Percentiles rank a stretch among this genome's conserved stretches.
Conservation (phyloP, 2,329 filamentous ascomycete species). For the Epichloe bromicola region DNA sequence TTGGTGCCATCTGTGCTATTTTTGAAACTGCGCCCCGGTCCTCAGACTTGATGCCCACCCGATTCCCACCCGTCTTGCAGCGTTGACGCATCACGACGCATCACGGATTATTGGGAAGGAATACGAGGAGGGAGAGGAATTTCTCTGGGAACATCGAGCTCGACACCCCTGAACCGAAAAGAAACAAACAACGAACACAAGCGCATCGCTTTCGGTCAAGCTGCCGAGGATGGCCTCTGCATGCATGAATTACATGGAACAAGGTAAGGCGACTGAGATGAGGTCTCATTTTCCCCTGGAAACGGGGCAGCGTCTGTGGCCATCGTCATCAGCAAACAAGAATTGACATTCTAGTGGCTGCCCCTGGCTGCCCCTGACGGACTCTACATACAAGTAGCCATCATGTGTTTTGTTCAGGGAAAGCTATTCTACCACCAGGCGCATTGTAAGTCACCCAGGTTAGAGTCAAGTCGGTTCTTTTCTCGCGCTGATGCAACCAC, state of each 20-base stretch:
- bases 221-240: not conserved
- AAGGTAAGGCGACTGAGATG: not conserved
- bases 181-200: not conserved
- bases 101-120: not conserved
- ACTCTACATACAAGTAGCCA: not conserved
- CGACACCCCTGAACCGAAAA: not conserved
- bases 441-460: too few relatives aligned
- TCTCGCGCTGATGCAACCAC: not conserved
- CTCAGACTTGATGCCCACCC: not conserved
- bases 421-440: too few relatives aligned
- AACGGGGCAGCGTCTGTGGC: too few relatives aligned
- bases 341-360: not conserved
- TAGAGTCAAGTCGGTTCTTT: too few relatives aligned
- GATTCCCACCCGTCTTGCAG: not conserved
- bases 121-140: not conserved
- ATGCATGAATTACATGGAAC: not conserved
- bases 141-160: too few relatives aligned
- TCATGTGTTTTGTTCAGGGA: not conserved
- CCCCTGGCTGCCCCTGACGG: not conserved
- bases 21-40: slow-evolving; percentile 1
- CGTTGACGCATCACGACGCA: not conserved
- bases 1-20: slow-evolving; percentile 1
- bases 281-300: not conserved
- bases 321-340: not conserved
- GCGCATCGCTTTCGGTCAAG: not conserved